Percentiles rank a stretch among this genome's conserved stretches.
phyloP scores from a whole-genome alignment of 108 stramenopile genomes.

The Skeletonema grethae region DNA sequence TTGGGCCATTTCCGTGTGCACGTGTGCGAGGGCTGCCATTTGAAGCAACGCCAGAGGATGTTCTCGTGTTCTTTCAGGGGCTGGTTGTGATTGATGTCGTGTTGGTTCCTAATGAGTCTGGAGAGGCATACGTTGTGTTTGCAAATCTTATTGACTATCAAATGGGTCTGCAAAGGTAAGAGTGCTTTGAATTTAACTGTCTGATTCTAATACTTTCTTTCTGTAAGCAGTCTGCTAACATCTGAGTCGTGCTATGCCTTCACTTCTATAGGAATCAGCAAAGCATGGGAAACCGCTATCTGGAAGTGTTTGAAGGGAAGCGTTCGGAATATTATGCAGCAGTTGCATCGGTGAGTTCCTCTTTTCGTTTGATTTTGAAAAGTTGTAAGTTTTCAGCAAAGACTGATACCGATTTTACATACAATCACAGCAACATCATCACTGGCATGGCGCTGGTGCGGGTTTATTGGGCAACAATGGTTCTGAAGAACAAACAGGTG shows the following conservation, averaged over 20 bases:
- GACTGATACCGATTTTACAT: neutral
- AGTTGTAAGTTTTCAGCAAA: neutral
- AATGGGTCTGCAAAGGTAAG: slow-evolving; percentile 90
- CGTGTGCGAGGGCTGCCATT: slow-evolving; percentile 88
- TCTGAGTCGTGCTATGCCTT: neutral
- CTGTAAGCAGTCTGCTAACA: neutral
- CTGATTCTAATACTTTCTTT: neutral
- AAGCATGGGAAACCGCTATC: slow-evolving; percentile 78
- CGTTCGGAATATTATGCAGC: slow-evolving; percentile 91
- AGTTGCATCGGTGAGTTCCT: slow-evolving; percentile 73
- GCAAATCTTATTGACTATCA: slow-evolving; percentile 94
- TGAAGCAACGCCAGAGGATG: slow-evolving; percentile 92
- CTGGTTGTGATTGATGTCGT: slow-evolving; percentile 93
- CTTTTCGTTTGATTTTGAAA: neutral
- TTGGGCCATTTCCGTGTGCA: slow-evolving; percentile 94
- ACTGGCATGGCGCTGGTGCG: slow-evolving; percentile 54
- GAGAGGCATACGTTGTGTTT: slow-evolving; percentile 93
- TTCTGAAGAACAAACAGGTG: slow-evolving; percentile 24
- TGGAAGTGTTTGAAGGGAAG: slow-evolving; percentile 91
- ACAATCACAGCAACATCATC: slow-evolving; percentile 59
- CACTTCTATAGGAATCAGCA: slow-evolving; percentile 66
- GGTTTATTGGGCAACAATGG: slow-evolving; percentile 24
- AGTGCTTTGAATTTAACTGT: slow-evolving; percentile 1
- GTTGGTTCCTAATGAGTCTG: slow-evolving; percentile 58
- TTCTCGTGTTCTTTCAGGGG: slow-evolving; percentile 92